Evolutionary conservation across 1,284 basidiomycete species (phyloP).

Genomic region (Ganoderma leucocontextum): DNA sequence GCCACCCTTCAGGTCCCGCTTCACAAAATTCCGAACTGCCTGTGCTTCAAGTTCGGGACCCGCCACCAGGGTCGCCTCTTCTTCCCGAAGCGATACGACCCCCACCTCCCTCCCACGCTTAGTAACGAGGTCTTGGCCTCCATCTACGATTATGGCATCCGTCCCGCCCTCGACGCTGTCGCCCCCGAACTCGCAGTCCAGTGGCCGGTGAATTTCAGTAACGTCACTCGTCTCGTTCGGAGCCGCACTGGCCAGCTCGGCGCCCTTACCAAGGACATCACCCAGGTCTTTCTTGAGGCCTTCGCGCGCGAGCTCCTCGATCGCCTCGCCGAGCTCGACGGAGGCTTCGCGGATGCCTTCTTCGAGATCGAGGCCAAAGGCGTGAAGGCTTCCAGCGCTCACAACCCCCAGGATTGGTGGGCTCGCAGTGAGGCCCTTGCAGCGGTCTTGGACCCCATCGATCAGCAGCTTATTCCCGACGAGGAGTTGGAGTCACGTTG

Average conservation of each 20-base stretch:
- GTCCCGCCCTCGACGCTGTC: neutral
- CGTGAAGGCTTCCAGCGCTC: neutral
- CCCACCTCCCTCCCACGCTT: neutral
- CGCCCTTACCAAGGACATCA: neutral
- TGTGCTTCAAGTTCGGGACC: neutral
- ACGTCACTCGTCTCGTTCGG: neutral
- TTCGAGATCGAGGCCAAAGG: constrained; percentile 3
- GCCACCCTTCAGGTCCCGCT: neutral
- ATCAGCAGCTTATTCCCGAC: neutral
- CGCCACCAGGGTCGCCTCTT: neutral
- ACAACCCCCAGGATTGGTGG: neutral
- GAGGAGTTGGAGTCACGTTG: neutral
- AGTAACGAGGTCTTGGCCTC: neutral
- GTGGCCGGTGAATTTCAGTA: neutral
- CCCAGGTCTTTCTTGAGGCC: neutral
- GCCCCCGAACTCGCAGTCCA: neutral
- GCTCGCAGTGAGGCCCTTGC: neutral
- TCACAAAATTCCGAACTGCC: neutral
- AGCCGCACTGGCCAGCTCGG: neutral
- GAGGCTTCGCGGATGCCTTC: neutral
- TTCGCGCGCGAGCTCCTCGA: neutral
- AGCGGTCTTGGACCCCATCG: neutral
- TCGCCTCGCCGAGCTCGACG: neutral
- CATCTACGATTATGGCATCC: neutral
- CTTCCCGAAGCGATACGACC: neutral